Conservation (phyloP, 2,329 filamentous ascomycete species). For the Orbilia ellipsospora region DNA sequence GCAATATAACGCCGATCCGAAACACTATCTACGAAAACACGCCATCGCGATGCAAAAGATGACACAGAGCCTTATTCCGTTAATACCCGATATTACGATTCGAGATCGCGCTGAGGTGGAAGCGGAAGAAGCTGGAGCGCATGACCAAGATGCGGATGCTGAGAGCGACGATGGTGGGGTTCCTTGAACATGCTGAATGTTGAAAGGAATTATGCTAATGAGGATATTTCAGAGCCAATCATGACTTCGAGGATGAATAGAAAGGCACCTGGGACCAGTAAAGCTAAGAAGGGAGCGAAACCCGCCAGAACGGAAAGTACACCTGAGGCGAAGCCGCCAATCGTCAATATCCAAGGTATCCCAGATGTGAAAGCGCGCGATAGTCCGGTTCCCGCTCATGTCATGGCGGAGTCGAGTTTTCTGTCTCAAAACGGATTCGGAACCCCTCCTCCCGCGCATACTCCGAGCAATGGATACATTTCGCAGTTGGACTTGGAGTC, state of each 20-base stretch:
- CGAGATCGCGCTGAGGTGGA: constrained; percentile 94
- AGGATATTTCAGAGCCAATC: constrained; percentile 76
- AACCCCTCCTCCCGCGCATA: constrained; percentile 80
- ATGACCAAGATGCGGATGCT: constrained; percentile 59
- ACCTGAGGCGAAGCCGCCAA: constrained; percentile 76
- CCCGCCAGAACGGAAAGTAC: constrained; percentile 81
- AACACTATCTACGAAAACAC: constrained; percentile 88
- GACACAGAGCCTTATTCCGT: constrained; percentile 92
- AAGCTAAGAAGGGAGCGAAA: constrained; percentile 80
- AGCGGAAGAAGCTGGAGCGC: constrained; percentile 71
- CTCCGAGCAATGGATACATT: constrained; percentile 67
- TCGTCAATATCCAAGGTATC: constrained; percentile 68
- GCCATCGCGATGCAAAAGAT: constrained; percentile 97
- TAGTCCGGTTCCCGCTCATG: constrained; percentile 50
- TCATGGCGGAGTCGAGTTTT: constrained; percentile 69
- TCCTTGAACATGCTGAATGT: background rate
- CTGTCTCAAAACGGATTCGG: constrained; percentile 77
- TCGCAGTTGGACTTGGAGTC: constrained; percentile 82
- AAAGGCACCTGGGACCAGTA: constrained; percentile 83
- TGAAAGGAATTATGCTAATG: constrained; percentile 37
- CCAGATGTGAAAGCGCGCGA: constrained; percentile 65
- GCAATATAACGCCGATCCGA: constrained; percentile 90
- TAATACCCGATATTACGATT: constrained; percentile 93
- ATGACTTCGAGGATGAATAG: constrained; percentile 91
- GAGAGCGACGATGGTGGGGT: constrained; percentile 60